phyloP scores from a whole-genome alignment of 768 basidiomycete species.

The Auricularia heimuer region DNA sequence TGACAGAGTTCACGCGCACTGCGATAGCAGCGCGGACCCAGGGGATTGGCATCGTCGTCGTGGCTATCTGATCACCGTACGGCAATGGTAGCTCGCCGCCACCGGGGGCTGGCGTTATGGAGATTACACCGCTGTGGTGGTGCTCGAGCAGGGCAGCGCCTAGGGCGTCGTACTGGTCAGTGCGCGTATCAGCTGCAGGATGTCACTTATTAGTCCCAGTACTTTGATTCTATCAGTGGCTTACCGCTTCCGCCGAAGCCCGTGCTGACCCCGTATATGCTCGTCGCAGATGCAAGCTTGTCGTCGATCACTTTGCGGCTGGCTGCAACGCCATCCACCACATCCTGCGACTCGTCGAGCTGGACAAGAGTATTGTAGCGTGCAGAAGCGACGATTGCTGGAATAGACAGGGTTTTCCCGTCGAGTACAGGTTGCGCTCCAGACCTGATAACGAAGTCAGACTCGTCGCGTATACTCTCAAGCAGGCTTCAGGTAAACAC shows the following conservation, averaged over 20 bases:
- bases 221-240: constrained; percentile 6
- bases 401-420: constrained; percentile 62
- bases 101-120: constrained; percentile 41
- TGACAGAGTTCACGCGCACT: constrained; percentile 80
- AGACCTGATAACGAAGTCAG: constrained; percentile 28
- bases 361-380: constrained; percentile 44
- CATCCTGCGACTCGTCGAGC: constrained; percentile 38
- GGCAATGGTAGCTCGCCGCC: constrained; percentile 33
- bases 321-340: constrained; percentile 46
- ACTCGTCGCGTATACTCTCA: background rate
- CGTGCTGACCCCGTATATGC: constrained; percentile 77
- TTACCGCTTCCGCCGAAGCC: constrained; percentile 79
- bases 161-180: constrained; percentile 59
- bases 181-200: constrained; percentile 64
- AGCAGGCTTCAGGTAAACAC: background rate
- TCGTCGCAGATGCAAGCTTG: constrained; percentile 57
- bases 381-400: constrained; percentile 68
- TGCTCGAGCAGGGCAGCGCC: constrained; percentile 74
- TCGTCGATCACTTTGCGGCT: constrained; percentile 53
- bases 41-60: constrained; percentile 70
- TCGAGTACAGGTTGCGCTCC: constrained; percentile 59
- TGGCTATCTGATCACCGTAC: constrained; percentile 55
- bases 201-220: background rate
- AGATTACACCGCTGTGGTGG: constrained; percentile 66
- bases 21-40: constrained; percentile 86